A percentile compares a stretch with the other conserved stretches of the same genome.
Evolutionary conservation across 306 rosid genomes (phyloP).

Genomic region (Elaeagnus macrophylla): DNA sequence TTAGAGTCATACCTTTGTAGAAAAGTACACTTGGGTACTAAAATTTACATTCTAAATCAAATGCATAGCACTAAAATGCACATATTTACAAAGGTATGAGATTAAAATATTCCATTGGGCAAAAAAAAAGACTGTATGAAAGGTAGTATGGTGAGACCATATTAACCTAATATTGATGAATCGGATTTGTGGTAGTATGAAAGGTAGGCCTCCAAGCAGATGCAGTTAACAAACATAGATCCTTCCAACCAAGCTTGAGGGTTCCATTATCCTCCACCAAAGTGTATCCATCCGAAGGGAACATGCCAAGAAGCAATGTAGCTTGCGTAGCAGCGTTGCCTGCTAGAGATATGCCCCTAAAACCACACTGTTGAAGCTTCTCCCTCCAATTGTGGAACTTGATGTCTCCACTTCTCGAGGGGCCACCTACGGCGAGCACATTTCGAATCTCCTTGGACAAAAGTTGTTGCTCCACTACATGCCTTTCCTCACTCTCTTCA

Average conservation of each 20-base stretch:
- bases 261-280: conserved; percentile 91
- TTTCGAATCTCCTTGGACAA: conserved; percentile 83
- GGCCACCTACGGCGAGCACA: conserved; percentile 86
- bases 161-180: no score
- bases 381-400: conserved; percentile 96
- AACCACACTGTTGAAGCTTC: conserved; percentile 77
- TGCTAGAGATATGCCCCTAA: conserved; percentile 71
- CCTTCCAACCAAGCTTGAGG: conserved; percentile 96
- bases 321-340: conserved; percentile 97
- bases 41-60: no score
- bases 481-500: conserved; percentile 91
- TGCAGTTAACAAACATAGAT: conserved; percentile 93
- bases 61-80: no score
- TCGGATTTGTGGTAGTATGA: no score
- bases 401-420: conserved; percentile 71
- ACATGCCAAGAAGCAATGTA: conserved; percentile 79
- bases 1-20: no score
- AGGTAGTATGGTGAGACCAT: no score
- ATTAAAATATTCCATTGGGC: no score
- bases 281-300: conserved; percentile 93
- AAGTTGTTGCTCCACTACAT: conserved; percentile 90
- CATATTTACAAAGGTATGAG: no score
- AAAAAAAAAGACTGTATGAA: no score
- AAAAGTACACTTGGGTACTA: no score
- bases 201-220: conserved; percentile 94